phyloP scores from a whole-genome alignment of 371 early-diverging fungal species.

The Mucor piriformis region DNA sequence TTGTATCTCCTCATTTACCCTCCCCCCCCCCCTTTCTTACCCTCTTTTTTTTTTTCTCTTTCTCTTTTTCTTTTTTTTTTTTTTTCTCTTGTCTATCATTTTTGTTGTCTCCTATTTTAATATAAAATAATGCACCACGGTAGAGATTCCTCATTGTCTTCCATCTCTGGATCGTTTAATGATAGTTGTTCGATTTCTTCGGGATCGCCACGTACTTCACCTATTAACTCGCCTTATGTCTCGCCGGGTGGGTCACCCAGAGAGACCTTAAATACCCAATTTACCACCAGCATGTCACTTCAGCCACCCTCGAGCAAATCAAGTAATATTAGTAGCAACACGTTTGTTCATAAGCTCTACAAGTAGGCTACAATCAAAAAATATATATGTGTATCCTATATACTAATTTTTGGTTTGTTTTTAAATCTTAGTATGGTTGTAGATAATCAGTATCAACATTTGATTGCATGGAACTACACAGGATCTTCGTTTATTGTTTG shows the following conservation, averaged over 20 bases:
- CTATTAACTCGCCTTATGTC: slow-evolving; percentile 29
- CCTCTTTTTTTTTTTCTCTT: slow-evolving; percentile 1
- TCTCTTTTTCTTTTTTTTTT: slow-evolving; percentile 1
- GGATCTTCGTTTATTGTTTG: slow-evolving; percentile 90
- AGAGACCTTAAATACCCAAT: slow-evolving; percentile 21
- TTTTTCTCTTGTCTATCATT: slow-evolving; percentile 1
- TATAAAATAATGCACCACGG: slow-evolving; percentile 18
- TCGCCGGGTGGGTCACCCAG: slow-evolving; percentile 32
- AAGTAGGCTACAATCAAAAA: slow-evolving; percentile 28
- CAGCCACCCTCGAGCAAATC: slow-evolving; percentile 19
- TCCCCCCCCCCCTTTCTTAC: neutral
- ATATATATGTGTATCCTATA: neutral
- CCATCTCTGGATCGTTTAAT: slow-evolving; percentile 22
- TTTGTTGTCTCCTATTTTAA: neutral
- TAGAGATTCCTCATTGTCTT: slow-evolving; percentile 26
- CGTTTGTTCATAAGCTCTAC: slow-evolving; percentile 47
- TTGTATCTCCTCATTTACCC: neutral
- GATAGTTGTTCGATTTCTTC: slow-evolving; percentile 23
- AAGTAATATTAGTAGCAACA: slow-evolving; percentile 6
- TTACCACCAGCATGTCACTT: slow-evolving; percentile 17
- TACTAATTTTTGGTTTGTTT: neutral
- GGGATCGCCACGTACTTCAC: slow-evolving; percentile 30
- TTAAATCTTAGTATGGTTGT: slow-evolving; percentile 69
- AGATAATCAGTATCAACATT: slow-evolving; percentile 75
- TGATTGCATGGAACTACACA: slow-evolving; percentile 83